A percentile compares a stretch with the other conserved stretches of the same genome.
phyloP scores from a whole-genome alignment of 2,329 filamentous ascomycete species.

The Sporothrix protearum region DNA sequence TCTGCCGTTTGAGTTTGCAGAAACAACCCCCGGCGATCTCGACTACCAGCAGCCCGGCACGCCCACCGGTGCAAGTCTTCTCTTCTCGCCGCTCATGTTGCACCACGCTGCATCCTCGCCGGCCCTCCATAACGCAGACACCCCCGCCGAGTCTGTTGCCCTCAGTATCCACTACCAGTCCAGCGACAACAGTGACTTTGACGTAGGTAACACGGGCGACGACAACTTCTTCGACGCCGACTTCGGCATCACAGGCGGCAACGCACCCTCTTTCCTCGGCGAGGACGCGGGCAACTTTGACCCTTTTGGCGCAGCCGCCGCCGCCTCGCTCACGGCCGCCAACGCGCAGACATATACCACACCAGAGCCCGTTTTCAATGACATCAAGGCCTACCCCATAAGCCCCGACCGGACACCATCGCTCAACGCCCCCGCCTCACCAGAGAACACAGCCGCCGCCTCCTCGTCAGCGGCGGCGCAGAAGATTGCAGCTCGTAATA shows the following conservation, averaged over 20 bases:
- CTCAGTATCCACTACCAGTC: constrained; percentile 47
- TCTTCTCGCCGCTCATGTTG: constrained; percentile 42
- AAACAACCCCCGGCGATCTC: constrained; percentile 25
- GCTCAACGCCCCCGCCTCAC: constrained; percentile 44
- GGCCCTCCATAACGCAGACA: constrained; percentile 39
- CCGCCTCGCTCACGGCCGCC: not conserved
- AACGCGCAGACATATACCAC: constrained; percentile 21
- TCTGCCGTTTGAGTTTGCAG: constrained; percentile 31
- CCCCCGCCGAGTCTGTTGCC: constrained; percentile 49
- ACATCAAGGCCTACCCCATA: constrained; percentile 41
- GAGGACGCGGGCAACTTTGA: constrained; percentile 30
- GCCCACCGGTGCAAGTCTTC: constrained; percentile 33
- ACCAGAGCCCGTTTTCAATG: constrained; percentile 29
- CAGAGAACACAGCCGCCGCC: constrained; percentile 35
- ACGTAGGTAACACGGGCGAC: constrained; percentile 38
- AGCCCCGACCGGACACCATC: constrained; percentile 53
- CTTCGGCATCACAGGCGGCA: constrained; percentile 44
- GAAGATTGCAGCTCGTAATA: constrained; percentile 3
- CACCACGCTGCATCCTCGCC: constrained; percentile 43
- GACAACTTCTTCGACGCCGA: constrained; percentile 43
- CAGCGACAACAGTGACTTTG: constrained; percentile 46
- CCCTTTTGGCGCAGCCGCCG: constrained; percentile 22
- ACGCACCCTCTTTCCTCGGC: constrained; percentile 46
- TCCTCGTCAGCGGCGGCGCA: not conserved
- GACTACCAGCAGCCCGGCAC: constrained; percentile 22